Evolutionary conservation across 176 grass and related monocot genomes (phyloP).

Genomic region (Echinochloa phyllopogon): DNA sequence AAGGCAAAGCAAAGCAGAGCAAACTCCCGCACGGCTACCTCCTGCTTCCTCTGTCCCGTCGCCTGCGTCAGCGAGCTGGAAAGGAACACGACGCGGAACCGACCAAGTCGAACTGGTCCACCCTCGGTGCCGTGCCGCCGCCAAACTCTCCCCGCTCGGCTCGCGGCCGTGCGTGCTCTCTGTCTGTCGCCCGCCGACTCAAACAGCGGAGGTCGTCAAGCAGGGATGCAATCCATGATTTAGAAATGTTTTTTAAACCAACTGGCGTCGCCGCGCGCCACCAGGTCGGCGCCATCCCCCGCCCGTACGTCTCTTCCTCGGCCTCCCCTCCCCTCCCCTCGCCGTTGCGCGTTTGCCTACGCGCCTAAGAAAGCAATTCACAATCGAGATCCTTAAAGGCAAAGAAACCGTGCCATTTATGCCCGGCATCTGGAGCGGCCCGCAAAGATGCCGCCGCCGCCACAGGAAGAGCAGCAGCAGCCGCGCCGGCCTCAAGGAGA

Average conservation of each 20-base stretch:
- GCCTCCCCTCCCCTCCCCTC: background rate
- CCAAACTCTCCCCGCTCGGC: background rate
- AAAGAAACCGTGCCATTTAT: constrained; percentile 49
- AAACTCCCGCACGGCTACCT: constrained; percentile 19
- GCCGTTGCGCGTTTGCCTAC: constrained; percentile 11
- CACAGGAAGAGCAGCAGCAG: background rate
- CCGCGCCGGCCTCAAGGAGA: background rate
- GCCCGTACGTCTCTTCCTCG: background rate
- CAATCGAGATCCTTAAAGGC: constrained; percentile 39
- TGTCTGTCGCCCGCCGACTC: background rate
- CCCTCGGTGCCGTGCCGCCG: constrained; percentile 19
- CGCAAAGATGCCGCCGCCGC: constrained; percentile 22
- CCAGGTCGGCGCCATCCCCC: background rate
- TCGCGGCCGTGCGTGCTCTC: background rate
- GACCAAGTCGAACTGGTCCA: background rate
- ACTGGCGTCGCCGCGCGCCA: background rate
- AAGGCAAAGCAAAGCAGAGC: constrained; percentile 11
- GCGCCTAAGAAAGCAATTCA: constrained; percentile 36
- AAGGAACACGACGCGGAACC: background rate
- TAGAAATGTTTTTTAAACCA: too few relatives aligned
- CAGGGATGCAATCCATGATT: background rate
- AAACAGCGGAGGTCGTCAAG: background rate
- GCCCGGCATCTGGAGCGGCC: background rate
- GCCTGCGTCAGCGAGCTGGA: background rate
- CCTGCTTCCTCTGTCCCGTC: background rate